Evolutionary conservation across 2,329 filamentous ascomycete species (phyloP).

Genomic region (Monosporascus sp.): DNA sequence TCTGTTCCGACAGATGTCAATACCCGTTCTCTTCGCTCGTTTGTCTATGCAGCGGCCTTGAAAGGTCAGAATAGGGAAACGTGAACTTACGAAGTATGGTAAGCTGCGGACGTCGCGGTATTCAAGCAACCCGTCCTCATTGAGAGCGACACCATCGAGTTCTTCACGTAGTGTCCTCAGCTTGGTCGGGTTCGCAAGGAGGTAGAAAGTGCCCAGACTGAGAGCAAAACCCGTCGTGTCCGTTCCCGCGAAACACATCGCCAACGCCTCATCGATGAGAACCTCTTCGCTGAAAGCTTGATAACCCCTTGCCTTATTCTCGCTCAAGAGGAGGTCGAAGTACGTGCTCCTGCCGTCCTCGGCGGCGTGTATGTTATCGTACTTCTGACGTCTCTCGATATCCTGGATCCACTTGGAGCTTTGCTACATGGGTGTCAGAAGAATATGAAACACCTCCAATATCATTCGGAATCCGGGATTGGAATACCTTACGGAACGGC

Average conservation of each 20-base stretch:
- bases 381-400: slow-evolving; percentile 1
- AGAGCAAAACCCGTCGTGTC: not conserved
- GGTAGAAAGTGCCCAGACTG: not conserved
- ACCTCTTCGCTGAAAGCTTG: not conserved
- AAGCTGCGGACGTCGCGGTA: not conserved
- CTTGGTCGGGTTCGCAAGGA: not conserved
- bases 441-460: not conserved
- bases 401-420: slow-evolving; percentile 7
- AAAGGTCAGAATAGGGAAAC: no score
- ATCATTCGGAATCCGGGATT: not conserved
- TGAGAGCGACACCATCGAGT: not conserved
- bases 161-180: not conserved
- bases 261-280: not conserved
- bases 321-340: slow-evolving; percentile 7
- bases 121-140: not conserved
- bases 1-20: not conserved
- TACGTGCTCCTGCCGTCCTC: slow-evolving; percentile 5
- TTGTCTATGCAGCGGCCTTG: no score
- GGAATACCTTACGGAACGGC: slow-evolving; percentile 6
- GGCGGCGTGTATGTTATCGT: slow-evolving; percentile 2
- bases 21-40: not conserved
- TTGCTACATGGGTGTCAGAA: slow-evolving; percentile 1
- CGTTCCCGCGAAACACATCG: not conserved
- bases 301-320: not conserved
- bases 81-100: not conserved